Percentiles rank a stretch among this genome's conserved stretches.
phyloP scores from a whole-genome alignment of 1,284 basidiomycete species.

The Ceratobasidium sp. region DNA sequence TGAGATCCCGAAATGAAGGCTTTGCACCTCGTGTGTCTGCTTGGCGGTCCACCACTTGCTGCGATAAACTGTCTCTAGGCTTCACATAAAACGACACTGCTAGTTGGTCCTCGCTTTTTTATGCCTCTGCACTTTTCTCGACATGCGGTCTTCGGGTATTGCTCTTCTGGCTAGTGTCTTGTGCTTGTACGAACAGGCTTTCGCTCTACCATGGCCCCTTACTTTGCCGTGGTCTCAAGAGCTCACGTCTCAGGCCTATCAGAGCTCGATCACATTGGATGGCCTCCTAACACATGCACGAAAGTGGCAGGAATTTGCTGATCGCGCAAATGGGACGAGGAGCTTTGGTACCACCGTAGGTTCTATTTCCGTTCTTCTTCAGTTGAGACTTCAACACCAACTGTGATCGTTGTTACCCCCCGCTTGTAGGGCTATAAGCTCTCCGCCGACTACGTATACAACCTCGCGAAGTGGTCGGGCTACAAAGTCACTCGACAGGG shows the following conservation, averaged over 20 bases:
- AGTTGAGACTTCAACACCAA: background rate
- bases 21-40: slow-evolving; percentile 15
- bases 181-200: slow-evolving; percentile 13
- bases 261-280: slow-evolving; percentile 21
- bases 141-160: background rate
- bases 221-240: slow-evolving; percentile 8
- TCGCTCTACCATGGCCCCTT: background rate
- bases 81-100: too few relatives aligned
- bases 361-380: background rate
- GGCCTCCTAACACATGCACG: slow-evolving; percentile 27
- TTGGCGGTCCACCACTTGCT: background rate
- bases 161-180: slow-evolving; percentile 1
- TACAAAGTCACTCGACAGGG: slow-evolving; percentile 22
- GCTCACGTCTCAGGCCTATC: slow-evolving; percentile 34
- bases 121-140: background rate
- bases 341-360: slow-evolving; percentile 25
- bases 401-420: background rate
- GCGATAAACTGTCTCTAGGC: too few relatives aligned
- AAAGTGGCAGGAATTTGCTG: slow-evolving; percentile 36
- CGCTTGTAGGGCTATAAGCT: slow-evolving; percentile 19
- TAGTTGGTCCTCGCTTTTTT: too few relatives aligned
- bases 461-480: slow-evolving; percentile 23
- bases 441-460: slow-evolving; percentile 35
- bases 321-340: slow-evolving; percentile 39
- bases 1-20: background rate